Conservation (phyloP, 129 eudicot genomes). For the Cynara cardunculus region DNA sequence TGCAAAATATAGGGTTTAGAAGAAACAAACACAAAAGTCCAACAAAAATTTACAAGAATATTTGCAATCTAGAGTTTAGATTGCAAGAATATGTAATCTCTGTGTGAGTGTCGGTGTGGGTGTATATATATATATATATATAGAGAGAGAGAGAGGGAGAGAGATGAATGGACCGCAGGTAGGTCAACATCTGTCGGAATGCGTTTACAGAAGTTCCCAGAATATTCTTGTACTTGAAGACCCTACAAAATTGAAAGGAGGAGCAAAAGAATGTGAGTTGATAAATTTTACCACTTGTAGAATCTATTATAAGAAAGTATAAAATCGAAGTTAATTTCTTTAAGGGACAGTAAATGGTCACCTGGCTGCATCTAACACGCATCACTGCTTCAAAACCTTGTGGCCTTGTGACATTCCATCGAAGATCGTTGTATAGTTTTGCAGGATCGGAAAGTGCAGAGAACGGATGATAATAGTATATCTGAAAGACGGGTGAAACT, state of each 20-base stretch:
- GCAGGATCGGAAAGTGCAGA: constrained; percentile 91
- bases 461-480: constrained; percentile 82
- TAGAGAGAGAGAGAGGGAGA: constrained; percentile 29
- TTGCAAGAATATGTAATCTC: background rate
- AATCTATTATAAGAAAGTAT: background rate
- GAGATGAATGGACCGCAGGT: constrained; percentile 61
- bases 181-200: constrained; percentile 88
- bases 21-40: background rate
- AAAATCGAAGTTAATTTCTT: background rate
- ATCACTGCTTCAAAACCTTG: constrained; percentile 96
- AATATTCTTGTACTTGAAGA: constrained; percentile 88
- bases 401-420: constrained; percentile 96
- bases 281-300: background rate
- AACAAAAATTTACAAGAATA: background rate
- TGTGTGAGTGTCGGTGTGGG: too few relatives aligned
- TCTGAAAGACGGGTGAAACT: constrained; percentile 35
- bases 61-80: background rate
- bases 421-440: constrained; percentile 89
- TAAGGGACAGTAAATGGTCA: constrained; percentile 8
- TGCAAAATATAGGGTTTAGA: constrained; percentile 30
- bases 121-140: background rate
- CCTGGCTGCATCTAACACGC: constrained; percentile 99
- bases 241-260: constrained; percentile 41
- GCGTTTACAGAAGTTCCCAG: constrained; percentile 86
- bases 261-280: background rate